Conservation (phyloP, 495 filamentous ascomycete genomes). For the Parmelia sp. region DNA sequence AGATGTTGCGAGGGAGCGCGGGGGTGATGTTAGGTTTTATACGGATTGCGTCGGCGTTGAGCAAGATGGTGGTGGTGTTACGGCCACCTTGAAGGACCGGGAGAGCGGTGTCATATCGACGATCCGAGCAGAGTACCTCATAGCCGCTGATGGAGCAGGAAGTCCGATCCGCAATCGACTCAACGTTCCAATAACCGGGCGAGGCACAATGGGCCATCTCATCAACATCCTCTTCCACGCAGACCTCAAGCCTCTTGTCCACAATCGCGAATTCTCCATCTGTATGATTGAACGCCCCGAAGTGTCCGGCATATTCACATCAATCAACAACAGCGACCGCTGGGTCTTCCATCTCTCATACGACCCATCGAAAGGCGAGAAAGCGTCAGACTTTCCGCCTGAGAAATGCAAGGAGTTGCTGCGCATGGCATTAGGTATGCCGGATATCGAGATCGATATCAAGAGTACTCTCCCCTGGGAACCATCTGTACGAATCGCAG, state of each 20-base stretch:
- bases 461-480: conserved; percentile 23
- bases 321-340: conserved; percentile 34
- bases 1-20: conserved; percentile 28
- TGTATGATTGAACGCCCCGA: conserved; percentile 26
- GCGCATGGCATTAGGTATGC: conserved; percentile 20
- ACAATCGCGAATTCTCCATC: conserved; percentile 27
- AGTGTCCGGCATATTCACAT: conserved; percentile 26
- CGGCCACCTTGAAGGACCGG: conserved; percentile 16
- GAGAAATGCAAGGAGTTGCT: conserved; percentile 23
- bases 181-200: conserved; percentile 30
- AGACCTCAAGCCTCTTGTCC: conserved; percentile 27
- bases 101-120: conserved; percentile 11
- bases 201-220: conserved; percentile 33
- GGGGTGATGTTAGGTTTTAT: conserved; percentile 31
- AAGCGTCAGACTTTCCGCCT: conserved; percentile 23
- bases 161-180: conserved; percentile 32
- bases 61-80: conserved; percentile 26
- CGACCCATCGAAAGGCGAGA: conserved; percentile 23
- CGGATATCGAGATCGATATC: conserved; percentile 24
- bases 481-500: conserved; percentile 21
- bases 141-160: conserved; percentile 33
- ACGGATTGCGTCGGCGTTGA: conserved; percentile 20
- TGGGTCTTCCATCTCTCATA: conserved; percentile 28
- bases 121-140: conserved; percentile 30
- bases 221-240: conserved; percentile 38